Percentiles rank a stretch among this genome's conserved stretches.
These are phyloP conservation scores for Bretziella fagacearum DNA, from an alignment of 2,329 filamentous ascomycete species.

Conservation along the genomic window DNA sequence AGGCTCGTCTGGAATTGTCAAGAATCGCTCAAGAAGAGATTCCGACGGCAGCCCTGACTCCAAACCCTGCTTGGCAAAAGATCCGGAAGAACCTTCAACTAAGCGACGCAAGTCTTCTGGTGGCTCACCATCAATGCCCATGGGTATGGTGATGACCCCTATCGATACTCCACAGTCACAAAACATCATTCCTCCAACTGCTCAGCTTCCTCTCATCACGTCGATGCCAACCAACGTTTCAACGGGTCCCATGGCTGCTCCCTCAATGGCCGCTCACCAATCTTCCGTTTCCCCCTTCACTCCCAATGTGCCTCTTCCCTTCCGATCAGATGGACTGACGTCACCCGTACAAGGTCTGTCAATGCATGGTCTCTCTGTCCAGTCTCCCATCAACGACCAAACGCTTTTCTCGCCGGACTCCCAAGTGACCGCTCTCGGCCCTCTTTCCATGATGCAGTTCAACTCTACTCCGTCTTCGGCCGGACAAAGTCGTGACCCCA, in stretches of 20 bases:
- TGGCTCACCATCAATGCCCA: conserved; percentile 55
- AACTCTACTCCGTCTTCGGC: conserved; percentile 57
- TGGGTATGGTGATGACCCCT: conserved; percentile 64
- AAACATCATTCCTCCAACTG: conserved; percentile 22
- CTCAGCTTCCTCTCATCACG: background rate
- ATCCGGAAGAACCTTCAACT: conserved; percentile 32
- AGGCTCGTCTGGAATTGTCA: background rate
- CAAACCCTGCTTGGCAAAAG: conserved; percentile 2
- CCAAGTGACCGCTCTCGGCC: conserved; percentile 31
- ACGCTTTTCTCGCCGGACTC: conserved; percentile 22
- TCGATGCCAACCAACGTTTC: background rate
- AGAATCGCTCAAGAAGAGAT: background rate
- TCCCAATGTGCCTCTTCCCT: conserved; percentile 29
- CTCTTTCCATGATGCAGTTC: conserved; percentile 43
- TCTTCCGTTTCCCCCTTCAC: conserved; percentile 37
- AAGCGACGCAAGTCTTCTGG: conserved; percentile 61
- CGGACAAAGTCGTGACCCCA: conserved; percentile 62
- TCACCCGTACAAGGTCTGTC: conserved; percentile 14
- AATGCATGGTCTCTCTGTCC: conserved; percentile 14
- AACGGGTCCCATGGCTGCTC: conserved; percentile 22
- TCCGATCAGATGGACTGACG: conserved; percentile 29
- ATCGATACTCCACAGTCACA: conserved; percentile 40
- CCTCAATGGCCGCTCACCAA: conserved; percentile 20
- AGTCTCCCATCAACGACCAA: conserved; percentile 25
- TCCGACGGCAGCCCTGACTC: conserved; percentile 13